A percentile compares a stretch with the other conserved stretches of the same genome.
phyloP scores from a whole-genome alignment of 148 eudicot genomes.

The Chenopodium album region DNA sequence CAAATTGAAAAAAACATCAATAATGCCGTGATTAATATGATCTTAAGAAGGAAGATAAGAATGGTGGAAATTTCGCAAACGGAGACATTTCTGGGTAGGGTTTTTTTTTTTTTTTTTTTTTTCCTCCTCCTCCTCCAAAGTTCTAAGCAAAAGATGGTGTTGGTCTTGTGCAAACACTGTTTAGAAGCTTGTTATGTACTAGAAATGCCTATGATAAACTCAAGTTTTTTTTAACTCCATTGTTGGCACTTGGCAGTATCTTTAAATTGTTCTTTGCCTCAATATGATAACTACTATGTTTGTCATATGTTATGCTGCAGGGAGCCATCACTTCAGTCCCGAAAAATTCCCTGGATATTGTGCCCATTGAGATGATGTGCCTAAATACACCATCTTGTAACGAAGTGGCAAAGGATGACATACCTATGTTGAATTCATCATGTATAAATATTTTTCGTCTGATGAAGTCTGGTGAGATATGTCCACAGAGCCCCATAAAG shows the following conservation, averaged over 20 bases:
- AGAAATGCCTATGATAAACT: not conserved
- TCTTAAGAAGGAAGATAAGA: not conserved
- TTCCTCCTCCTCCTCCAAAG: too few relatives aligned
- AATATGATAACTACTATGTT: not conserved
- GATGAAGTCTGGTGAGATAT: conserved; percentile 38
- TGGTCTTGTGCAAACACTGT: not conserved
- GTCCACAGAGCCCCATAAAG: conserved; percentile 45
- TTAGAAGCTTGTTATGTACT: not conserved
- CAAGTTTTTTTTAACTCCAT: not conserved
- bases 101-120: too few relatives aligned
- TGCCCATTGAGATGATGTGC: conserved; percentile 61
- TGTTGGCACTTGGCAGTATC: conserved; percentile 1
- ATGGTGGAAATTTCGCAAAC: not conserved
- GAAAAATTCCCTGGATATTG: conserved; percentile 44
- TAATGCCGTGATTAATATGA: not conserved
- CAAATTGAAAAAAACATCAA: not conserved
- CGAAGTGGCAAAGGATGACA: conserved; percentile 39
- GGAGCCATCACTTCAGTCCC: conserved; percentile 69
- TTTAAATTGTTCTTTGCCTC: not conserved
- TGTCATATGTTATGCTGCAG: conserved; percentile 41
- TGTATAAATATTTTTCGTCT: conserved; percentile 53
- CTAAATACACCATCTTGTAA: conserved; percentile 24
- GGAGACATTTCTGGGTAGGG: too few relatives aligned
- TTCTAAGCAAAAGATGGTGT: not conserved
- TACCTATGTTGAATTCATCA: conserved; percentile 43